These are phyloP conservation scores for Fusarium longipes DNA, from an alignment of 2,329 filamentous ascomycete genomes.

Conservation along the genomic window DNA sequence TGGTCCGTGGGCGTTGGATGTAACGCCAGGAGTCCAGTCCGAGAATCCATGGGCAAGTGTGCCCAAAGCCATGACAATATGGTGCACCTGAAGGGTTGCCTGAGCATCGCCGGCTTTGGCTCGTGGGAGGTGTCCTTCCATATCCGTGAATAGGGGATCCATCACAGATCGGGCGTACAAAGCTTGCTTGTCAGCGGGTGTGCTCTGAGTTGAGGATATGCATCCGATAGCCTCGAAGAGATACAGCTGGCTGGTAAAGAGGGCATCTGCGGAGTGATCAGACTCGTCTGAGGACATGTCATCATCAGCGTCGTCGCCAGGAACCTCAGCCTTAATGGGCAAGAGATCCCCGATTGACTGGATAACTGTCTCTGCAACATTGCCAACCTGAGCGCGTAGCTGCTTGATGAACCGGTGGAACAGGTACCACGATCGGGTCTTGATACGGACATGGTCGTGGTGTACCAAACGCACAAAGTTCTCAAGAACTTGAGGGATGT, in stretches of 20 bases:
- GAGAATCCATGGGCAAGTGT: slow-evolving; percentile 93
- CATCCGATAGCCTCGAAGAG: slow-evolving; percentile 95
- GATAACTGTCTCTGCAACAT: slow-evolving; percentile 91
- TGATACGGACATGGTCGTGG: slow-evolving; percentile 86
- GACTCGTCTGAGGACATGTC: slow-evolving; percentile 96
- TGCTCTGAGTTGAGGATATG: slow-evolving; percentile 83
- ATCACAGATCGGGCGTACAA: slow-evolving; percentile 89
- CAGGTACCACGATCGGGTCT: slow-evolving; percentile 94
- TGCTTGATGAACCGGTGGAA: slow-evolving; percentile 94
- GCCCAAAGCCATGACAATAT: slow-evolving; percentile 95
- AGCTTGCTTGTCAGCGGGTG: slow-evolving; percentile 85
- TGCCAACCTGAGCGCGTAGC: slow-evolving; percentile 83
- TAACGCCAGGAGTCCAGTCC: slow-evolving; percentile 76
- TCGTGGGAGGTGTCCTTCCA: slow-evolving; percentile 80
- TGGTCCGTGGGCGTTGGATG: slow-evolving; percentile 54
- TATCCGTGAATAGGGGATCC: slow-evolving; percentile 88
- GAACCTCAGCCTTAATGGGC: slow-evolving; percentile 88
- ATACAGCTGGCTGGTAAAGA: slow-evolving; percentile 91
- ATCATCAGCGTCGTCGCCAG: slow-evolving; percentile 80
- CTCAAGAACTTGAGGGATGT: slow-evolving; percentile 88
- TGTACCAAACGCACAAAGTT: slow-evolving; percentile 93
- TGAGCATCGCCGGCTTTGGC: slow-evolving; percentile 86
- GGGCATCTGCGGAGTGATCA: slow-evolving; percentile 87
- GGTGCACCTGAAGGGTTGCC: slow-evolving; percentile 89
- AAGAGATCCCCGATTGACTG: slow-evolving; percentile 89